These are phyloP conservation scores for Xylariaceae sp. DNA, from an alignment of 2,329 filamentous ascomycete genomes.

Conservation along the genomic window DNA sequence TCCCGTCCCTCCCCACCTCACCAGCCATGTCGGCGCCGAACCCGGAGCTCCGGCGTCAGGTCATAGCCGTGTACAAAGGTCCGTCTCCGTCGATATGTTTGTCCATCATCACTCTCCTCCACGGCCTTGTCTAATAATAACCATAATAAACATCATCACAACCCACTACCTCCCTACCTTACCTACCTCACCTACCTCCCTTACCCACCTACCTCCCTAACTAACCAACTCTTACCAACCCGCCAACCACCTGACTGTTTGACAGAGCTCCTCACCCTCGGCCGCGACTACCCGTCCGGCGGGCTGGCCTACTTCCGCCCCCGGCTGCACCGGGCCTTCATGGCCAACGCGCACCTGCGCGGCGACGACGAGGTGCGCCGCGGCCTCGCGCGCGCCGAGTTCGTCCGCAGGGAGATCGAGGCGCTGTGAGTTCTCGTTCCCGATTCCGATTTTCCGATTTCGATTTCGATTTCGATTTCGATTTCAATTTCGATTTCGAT, in stretches of 20 bases:
- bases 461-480: too few species aligned
- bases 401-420: slow-evolving; percentile 79
- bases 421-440: slow-evolving; percentile 72
- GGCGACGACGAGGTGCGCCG: slow-evolving; percentile 69
- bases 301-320: slow-evolving; percentile 73
- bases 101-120: not conserved
- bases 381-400: slow-evolving; percentile 72
- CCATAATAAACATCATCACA: not conserved
- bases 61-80: slow-evolving; percentile 89
- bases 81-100: slow-evolving; percentile 5
- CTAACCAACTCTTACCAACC: not conserved
- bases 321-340: slow-evolving; percentile 79
- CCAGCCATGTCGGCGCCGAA: slow-evolving; percentile 32
- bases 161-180: not conserved
- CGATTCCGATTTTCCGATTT: too few species aligned
- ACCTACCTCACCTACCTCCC: not conserved
- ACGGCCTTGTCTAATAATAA: not conserved
- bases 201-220: not conserved
- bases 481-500: too few species aligned
- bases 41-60: slow-evolving; percentile 61
- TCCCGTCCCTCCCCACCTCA: not conserved
- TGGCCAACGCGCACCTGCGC: slow-evolving; percentile 59
- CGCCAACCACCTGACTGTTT: too few species aligned
- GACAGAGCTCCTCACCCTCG: slow-evolving; percentile 79
- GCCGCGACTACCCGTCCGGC: slow-evolving; percentile 79